phyloP scores from a whole-genome alignment of 805 yeast genomes.

The Peterozyma xylosa region DNA sequence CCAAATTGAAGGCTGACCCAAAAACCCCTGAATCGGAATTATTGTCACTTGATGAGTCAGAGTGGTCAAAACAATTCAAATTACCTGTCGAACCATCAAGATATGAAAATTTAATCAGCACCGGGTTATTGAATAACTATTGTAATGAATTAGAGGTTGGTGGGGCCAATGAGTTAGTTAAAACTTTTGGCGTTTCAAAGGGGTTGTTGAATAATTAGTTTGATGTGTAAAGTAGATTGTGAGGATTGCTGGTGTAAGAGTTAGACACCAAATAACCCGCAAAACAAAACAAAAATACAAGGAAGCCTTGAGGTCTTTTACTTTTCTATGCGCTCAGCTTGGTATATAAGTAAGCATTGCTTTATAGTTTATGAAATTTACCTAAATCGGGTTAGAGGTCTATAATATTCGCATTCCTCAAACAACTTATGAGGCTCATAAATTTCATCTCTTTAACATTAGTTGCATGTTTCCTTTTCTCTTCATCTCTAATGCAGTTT shows the following conservation, averaged over 20 bases:
- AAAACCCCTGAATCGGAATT: conserved; percentile 29
- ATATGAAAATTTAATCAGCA: conserved; percentile 60
- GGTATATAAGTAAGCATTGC: too few relatives aligned
- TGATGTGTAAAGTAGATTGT: neutral
- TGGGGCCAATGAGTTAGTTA: conserved; percentile 59
- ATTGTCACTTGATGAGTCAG: conserved; percentile 40
- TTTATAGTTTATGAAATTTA: too few relatives aligned
- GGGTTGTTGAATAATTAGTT: conserved; percentile 27
- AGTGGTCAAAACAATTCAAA: conserved; percentile 60
- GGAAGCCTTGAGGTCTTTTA: neutral
- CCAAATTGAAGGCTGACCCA: conserved; percentile 51
- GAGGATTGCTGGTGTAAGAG: too few relatives aligned
- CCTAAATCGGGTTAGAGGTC: neutral
- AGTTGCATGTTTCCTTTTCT: conserved; percentile 52
- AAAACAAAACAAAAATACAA: neutral
- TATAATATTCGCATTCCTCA: neutral
- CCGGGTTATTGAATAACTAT: conserved; percentile 61
- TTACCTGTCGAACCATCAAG: conserved; percentile 72
- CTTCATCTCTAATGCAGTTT: conserved; percentile 81
- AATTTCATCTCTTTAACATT: conserved; percentile 2
- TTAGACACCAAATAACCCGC: neutral
- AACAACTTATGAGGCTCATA: neutral
- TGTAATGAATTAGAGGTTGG: conserved; percentile 66
- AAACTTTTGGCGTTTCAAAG: conserved; percentile 51
- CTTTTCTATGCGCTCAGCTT: neutral